These are phyloP conservation scores for Macrotyloma uniflorum DNA, from an alignment of 306 rosid species.

Conservation along the genomic window DNA sequence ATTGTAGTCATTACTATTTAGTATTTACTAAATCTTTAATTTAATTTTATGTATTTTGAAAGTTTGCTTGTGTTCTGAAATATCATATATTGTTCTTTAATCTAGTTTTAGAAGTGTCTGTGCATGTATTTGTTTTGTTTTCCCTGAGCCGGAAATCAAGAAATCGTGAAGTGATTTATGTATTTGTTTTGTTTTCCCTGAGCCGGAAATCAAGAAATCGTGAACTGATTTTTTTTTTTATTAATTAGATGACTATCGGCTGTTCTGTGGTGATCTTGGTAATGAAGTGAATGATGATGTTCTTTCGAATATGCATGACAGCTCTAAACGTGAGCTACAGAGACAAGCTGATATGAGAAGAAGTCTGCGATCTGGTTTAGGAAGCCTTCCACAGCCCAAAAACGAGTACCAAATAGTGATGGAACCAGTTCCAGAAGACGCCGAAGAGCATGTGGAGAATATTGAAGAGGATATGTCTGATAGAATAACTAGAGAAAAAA, in stretches of 20 bases:
- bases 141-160: no score
- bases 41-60: neutral
- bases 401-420: conserved; percentile 82
- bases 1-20: neutral
- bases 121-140: no score
- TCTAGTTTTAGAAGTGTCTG: neutral
- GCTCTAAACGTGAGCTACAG: conserved; percentile 65
- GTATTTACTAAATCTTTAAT: neutral
- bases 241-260: conserved; percentile 80
- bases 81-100: neutral
- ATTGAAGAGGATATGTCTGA: conserved; percentile 95
- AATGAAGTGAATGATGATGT: conserved; percentile 98
- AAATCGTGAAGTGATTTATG: no score
- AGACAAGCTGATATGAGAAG: conserved; percentile 74
- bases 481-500: conserved; percentile 77
- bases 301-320: conserved; percentile 72
- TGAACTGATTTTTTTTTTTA: conserved; percentile 27
- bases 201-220: neutral
- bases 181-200: no score
- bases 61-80: neutral
- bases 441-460: conserved; percentile 73
- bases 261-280: conserved; percentile 96
- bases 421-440: conserved; percentile 80
- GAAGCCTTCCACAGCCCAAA: conserved; percentile 74
- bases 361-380: conserved; percentile 65